Evolutionary conservation across 495 filamentous ascomycete species (phyloP), one percentile per base, ranked within the genome.

Genomic region (Tetracladium setigerum): DNA sequence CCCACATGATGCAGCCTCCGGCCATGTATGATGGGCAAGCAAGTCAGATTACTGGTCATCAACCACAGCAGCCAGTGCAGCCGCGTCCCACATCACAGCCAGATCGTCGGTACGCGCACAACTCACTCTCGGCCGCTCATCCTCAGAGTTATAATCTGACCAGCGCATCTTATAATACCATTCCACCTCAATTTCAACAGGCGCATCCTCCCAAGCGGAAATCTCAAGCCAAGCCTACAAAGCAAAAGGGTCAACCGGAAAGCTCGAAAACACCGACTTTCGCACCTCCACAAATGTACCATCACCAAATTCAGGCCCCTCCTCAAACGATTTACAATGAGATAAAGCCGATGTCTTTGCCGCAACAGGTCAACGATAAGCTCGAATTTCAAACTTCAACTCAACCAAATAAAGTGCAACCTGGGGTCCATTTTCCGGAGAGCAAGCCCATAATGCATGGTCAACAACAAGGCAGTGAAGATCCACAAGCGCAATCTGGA

Each of bases 211-310:
- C 22, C 22, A 27, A 27, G 7, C 22, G 22, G 3, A 27, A 46
- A 22, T 24, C 30, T 15, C 44, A 46, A 15, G 5, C 15, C 11
- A 31, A 34, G 40, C 15, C 10, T 8, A 31, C 17, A 1, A 12
- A 30, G 9, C 45, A 47, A 16, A 13, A 30, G 22, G 18, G 32
- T 10, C 35, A 46, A 37, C 19, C 30, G 1, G 14, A 36, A 9
- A 22, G 41, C 10, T 27, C 35, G 16, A 27, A 37, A 18, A 17
- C 36, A 17, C 19, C 30, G 38, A 22, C 52, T 4, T 58, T 52
- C 30, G 37, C 56, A 30, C 49, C 52, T 17, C 52, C 46, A 22
- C 49, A 59, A 22, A 47, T 42, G 32, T 36, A 41, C 45, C 40
- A 46, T 16, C 43, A 39, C 5, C 39, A 41, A 41, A 16, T 12